Conservation (phyloP, 2,329 filamentous ascomycete genomes). For the Periconia macrospinosa region DNA sequence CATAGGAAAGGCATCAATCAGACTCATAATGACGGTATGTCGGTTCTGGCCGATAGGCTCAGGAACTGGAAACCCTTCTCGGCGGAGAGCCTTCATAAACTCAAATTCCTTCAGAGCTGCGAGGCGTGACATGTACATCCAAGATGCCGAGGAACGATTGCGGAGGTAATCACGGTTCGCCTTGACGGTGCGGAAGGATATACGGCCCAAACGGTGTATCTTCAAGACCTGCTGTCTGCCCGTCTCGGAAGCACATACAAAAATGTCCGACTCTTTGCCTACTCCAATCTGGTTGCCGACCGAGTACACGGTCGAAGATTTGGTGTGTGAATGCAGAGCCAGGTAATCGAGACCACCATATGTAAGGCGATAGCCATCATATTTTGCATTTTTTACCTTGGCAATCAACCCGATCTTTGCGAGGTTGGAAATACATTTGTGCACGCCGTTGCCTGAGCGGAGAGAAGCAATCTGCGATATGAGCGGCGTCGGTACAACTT, state of each 20-base stretch:
- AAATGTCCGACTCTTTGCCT: conserved; percentile 96
- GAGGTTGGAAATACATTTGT: conserved; percentile 83
- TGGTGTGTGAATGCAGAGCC: conserved; percentile 87
- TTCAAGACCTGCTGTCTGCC: conserved; percentile 84
- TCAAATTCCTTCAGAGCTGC: conserved; percentile 93
- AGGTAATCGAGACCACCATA: conserved; percentile 98
- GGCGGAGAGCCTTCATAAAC: conserved; percentile 84
- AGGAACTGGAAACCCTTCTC: conserved; percentile 87
- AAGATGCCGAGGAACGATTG: conserved; percentile 77
- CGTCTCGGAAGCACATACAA: conserved; percentile 81
- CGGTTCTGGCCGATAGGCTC: conserved; percentile 85
- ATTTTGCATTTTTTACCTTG: conserved; percentile 91
- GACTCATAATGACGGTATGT: conserved; percentile 94
- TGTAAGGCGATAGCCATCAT: conserved; percentile 94
- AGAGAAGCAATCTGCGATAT: conserved; percentile 84
- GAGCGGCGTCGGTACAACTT: conserved; percentile 87
- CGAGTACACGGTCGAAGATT: conserved; percentile 79
- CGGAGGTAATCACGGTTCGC: conserved; percentile 93
- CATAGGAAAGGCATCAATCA: conserved; percentile 89
- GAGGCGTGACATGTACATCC: conserved; percentile 97
- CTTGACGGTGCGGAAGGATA: conserved; percentile 96
- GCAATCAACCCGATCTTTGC: conserved; percentile 92
- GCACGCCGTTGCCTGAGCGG: conserved; percentile 72
- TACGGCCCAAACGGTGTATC: conserved; percentile 91
- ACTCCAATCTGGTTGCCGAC: conserved; percentile 94